Conservation (phyloP, 148 eudicot species). For the Arctostaphylos glauca region DNA sequence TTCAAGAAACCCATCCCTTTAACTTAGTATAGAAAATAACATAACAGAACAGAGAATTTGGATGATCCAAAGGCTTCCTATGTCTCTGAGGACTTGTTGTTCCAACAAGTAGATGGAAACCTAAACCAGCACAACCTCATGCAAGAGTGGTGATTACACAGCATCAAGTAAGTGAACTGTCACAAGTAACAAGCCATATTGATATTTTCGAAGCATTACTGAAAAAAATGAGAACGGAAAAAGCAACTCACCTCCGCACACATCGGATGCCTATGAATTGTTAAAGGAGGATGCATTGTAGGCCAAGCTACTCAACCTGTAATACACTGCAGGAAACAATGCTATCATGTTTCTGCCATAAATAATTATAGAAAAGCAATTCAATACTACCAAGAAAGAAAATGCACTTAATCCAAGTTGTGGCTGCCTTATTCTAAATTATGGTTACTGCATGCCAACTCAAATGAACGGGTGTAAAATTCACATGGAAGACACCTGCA, state of each 20-base stretch:
- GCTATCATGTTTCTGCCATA: neutral
- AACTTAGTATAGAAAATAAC: neutral
- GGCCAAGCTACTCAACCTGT: neutral
- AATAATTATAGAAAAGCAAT: neutral
- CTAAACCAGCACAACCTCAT: neutral
- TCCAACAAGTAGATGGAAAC: neutral
- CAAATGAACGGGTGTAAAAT: neutral
- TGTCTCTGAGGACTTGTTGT: neutral
- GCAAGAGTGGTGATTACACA: slow-evolving; percentile 2
- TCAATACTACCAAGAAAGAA: neutral
- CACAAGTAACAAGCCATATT: neutral
- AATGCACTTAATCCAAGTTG: neutral
- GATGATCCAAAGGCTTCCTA: neutral
- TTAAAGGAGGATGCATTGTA: slow-evolving; percentile 2
- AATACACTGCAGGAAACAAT: neutral
- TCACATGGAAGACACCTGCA: neutral
- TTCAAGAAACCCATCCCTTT: neutral
- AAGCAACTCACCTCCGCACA: slow-evolving; percentile 1
- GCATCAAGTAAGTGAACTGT: neutral
- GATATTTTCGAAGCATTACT: neutral
- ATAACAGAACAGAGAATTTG: neutral
- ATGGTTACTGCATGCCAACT: neutral
- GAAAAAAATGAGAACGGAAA: neutral
- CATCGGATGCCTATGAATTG: slow-evolving; percentile 2
- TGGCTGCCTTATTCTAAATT: neutral